Evolutionary conservation across 345 rosid species (phyloP).

Genomic region (Limnanthes douglasii): DNA sequence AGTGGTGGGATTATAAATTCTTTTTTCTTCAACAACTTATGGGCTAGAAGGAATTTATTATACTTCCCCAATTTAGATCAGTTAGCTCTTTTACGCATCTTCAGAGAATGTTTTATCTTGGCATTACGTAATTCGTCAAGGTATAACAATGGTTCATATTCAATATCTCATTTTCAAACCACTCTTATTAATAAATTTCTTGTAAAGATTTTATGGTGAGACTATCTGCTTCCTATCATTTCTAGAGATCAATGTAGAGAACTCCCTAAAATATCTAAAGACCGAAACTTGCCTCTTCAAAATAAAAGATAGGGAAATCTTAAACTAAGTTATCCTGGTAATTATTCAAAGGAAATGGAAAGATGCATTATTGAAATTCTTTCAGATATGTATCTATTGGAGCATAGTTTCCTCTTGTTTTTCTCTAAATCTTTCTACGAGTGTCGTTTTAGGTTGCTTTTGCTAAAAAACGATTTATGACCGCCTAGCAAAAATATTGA

Average conservation of each 20-base stretch:
- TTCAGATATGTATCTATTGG: constrained; percentile 31
- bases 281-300: constrained; percentile 12
- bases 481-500: constrained; percentile 20
- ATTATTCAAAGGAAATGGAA: constrained; percentile 56
- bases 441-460: constrained; percentile 31
- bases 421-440: constrained; percentile 45
- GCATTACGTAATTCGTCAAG: constrained; percentile 60
- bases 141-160: constrained; percentile 38
- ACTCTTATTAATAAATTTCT: constrained; percentile 45
- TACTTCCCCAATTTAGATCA: constrained; percentile 34
- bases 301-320: constrained; percentile 21
- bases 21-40: constrained; percentile 58
- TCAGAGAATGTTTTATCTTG: constrained; percentile 79
- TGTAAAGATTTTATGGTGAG: constrained; percentile 70
- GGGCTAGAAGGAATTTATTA: constrained; percentile 62
- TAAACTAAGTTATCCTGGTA: constrained; percentile 17
- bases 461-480: constrained; percentile 24
- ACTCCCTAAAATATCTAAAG: constrained; percentile 16
- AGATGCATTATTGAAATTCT: constrained; percentile 70
- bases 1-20: constrained; percentile 43
- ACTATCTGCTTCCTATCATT: constrained; percentile 20
- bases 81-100: constrained; percentile 41
- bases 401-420: constrained; percentile 34
- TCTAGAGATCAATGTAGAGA: constrained; percentile 12
- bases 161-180: constrained; percentile 29